Evolutionary conservation across 208 protist species (phyloP).

Genomic region (Trypanosoma conorhini): DNA sequence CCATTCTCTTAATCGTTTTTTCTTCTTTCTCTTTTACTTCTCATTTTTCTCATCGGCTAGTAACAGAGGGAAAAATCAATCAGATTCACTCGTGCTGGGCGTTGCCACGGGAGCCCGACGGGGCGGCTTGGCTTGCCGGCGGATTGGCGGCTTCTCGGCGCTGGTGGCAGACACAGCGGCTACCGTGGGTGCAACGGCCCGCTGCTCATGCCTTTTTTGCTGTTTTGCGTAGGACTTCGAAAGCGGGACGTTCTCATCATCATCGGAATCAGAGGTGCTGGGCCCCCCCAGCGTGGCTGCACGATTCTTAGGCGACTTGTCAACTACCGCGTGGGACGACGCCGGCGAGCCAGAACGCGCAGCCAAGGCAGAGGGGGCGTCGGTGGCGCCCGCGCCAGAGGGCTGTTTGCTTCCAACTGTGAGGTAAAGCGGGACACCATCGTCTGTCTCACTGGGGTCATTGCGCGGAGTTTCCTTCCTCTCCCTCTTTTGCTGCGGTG

Average conservation of each 20-base stretch:
- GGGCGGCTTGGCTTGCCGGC: slow-evolving; percentile 3
- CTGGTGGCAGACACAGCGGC: not conserved
- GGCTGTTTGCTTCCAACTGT: not conserved
- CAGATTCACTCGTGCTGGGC: slow-evolving; percentile 15
- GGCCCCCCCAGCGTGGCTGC: not conserved
- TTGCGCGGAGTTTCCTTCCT: not conserved
- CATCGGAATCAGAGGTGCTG: not conserved
- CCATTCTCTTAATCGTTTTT: not conserved
- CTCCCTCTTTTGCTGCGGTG: not conserved
- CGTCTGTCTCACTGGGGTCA: not conserved
- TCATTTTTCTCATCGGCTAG: not conserved
- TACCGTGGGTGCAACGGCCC: not conserved
- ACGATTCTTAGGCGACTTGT: not conserved
- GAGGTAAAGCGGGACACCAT: slow-evolving; percentile 5
- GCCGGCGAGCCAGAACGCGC: not conserved
- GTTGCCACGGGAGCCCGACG: slow-evolving; percentile 3
- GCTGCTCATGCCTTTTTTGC: not conserved
- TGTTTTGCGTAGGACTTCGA: not conserved
- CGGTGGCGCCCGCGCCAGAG: not conserved
- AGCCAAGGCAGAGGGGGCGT: not conserved
- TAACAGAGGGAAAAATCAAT: slow-evolving; percentile 18
- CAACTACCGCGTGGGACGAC: not conserved
- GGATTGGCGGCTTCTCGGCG: not conserved
- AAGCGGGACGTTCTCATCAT: slow-evolving; percentile 2
- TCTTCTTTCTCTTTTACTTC: not conserved